A percentile compares a stretch with the other conserved stretches of the same genome.
These are phyloP conservation scores for Gracilariopsis chorda DNA, from an alignment of 23 red algal genomes.

Conservation along the genomic window DNA sequence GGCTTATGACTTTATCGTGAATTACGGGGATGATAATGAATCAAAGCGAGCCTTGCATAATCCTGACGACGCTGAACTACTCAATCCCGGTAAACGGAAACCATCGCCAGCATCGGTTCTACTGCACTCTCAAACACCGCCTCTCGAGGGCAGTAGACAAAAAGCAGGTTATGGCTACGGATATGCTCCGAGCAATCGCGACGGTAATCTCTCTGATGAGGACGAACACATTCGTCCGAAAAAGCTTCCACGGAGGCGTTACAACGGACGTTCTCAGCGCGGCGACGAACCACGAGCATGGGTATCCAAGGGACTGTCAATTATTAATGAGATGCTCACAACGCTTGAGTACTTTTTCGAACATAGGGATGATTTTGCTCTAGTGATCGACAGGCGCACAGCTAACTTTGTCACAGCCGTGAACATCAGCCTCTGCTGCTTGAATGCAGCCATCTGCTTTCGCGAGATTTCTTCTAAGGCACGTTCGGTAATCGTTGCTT, in stretches of 20 bases:
- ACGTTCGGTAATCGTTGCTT: conserved; percentile 75
- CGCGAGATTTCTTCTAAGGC: conserved; percentile 52
- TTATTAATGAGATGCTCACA: conserved; percentile 11
- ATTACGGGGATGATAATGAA: conserved; percentile 6
- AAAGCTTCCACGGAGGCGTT: background rate
- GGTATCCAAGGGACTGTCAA: conserved; percentile 2
- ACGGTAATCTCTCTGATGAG: background rate
- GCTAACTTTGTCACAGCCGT: conserved; percentile 32
- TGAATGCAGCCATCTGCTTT: conserved; percentile 87
- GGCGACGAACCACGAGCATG: conserved; percentile 9
- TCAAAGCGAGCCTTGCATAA: background rate
- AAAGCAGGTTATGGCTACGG: conserved; percentile 15
- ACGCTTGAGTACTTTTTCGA: conserved; percentile 32
- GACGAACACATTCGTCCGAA: background rate
- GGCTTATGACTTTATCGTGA: conserved; percentile 11
- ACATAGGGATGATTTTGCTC: conserved; percentile 33
- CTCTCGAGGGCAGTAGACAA: background rate
- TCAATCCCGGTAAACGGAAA: background rate
- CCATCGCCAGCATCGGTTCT: background rate
- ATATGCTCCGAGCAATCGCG: background rate
- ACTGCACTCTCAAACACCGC: background rate
- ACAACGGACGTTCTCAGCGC: background rate
- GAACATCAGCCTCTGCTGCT: conserved; percentile 60
- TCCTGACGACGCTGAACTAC: background rate
- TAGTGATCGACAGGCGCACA: conserved; percentile 36